A percentile compares a stretch with the other conserved stretches of the same genome.
Evolutionary conservation across 768 basidiomycete species (phyloP).

Genomic region (Auricularia cornea): DNA sequence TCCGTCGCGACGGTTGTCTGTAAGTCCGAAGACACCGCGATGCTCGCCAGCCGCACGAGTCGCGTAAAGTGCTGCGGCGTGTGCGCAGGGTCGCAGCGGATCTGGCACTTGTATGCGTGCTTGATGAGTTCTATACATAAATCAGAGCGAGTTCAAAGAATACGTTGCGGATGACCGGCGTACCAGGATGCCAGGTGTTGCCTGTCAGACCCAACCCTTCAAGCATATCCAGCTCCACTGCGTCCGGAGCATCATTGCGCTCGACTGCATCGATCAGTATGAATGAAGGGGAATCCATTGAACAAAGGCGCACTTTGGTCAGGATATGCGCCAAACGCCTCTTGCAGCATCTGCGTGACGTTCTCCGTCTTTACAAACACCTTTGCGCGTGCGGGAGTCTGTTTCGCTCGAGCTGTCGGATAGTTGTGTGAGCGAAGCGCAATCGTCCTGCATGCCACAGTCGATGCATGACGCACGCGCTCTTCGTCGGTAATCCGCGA

Average conservation of each 20-base stretch:
- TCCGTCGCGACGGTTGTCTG: conserved; percentile 53
- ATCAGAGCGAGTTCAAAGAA: not conserved
- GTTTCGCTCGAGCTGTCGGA: not conserved
- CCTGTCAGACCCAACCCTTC: conserved; percentile 55
- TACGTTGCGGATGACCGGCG: conserved; percentile 8
- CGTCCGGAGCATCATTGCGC: not conserved
- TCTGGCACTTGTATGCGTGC: conserved; percentile 77
- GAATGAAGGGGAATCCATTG: not conserved
- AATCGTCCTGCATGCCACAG: not conserved
- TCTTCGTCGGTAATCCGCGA: conserved; percentile 45
- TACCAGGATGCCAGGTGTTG: conserved; percentile 58
- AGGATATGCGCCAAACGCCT: conserved; percentile 65
- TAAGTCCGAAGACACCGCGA: conserved; percentile 46
- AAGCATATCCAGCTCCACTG: conserved; percentile 1
- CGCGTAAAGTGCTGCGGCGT: conserved; percentile 56
- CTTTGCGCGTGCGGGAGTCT: not conserved
- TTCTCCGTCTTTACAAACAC: conserved; percentile 7
- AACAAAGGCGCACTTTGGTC: conserved; percentile 53
- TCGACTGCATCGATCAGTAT: not conserved
- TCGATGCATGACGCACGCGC: conserved; percentile 26
- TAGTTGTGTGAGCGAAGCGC: not conserved
- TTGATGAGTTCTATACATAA: conserved; percentile 61
- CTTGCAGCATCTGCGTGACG: conserved; percentile 33
- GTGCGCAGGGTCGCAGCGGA: conserved; percentile 63
- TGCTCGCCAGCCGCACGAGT: conserved; percentile 32